phyloP scores from a whole-genome alignment of 257 asterid genomes.

The Oldenlandia corymbosa region DNA sequence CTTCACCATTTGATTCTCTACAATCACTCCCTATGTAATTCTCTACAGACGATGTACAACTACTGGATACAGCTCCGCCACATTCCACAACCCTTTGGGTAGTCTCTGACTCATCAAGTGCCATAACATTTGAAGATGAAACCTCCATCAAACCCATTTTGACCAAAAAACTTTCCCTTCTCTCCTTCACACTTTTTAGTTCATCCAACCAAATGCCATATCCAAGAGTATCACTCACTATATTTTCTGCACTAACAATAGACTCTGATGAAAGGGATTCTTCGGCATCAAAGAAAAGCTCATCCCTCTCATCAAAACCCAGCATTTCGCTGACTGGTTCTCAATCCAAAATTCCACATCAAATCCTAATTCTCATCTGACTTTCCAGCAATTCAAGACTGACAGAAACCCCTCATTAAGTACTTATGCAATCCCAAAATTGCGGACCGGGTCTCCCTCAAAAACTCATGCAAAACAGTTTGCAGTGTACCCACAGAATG shows the following conservation, averaged over 20 bases:
- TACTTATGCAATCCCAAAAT: constrained; percentile 18
- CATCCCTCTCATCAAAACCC: constrained; percentile 42
- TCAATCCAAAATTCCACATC: constrained; percentile 30
- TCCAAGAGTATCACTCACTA: constrained; percentile 16
- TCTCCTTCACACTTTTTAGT: constrained; percentile 54
- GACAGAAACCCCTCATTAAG: constrained; percentile 18
- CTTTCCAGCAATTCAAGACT: constrained; percentile 11
- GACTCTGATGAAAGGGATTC: constrained; percentile 37
- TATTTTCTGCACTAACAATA: constrained; percentile 11
- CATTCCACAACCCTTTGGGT: constrained; percentile 23
- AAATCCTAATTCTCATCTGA: constrained; percentile 22
- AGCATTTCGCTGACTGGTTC: constrained; percentile 36
- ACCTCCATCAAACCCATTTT: constrained; percentile 45
- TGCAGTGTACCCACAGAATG: constrained; percentile 20
- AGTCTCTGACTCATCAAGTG: constrained; percentile 12
- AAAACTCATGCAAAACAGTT: constrained; percentile 19
- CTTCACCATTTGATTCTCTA: constrained; percentile 44
- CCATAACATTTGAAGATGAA: constrained; percentile 3
- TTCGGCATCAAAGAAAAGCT: constrained; percentile 55
- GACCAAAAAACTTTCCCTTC: constrained; percentile 37
- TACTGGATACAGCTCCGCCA: constrained; percentile 26
- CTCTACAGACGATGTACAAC: constrained; percentile 9
- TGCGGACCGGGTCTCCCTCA: constrained; percentile 47
- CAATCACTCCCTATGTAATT: constrained; percentile 28
- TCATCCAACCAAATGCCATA: constrained; percentile 58